Evolutionary conservation across 2,329 filamentous ascomycete species (phyloP).

Genomic region (Microthyrium microscopicum): DNA sequence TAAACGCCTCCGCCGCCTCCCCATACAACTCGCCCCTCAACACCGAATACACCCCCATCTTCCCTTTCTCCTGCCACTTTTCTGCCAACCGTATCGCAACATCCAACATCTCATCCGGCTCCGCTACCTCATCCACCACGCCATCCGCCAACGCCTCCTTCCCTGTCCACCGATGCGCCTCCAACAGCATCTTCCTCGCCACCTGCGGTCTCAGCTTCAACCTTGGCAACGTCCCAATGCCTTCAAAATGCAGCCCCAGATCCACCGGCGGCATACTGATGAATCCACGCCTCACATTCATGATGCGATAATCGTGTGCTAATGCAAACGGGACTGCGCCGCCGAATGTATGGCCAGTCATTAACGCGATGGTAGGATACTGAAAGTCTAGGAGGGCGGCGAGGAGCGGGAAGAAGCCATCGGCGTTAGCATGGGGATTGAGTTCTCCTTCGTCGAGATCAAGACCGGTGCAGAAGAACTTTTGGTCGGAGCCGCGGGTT

Average conservation of each 20-base stretch:
- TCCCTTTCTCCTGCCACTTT: conserved; percentile 24
- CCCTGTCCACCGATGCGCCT: conserved; percentile 38
- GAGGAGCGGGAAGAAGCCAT: conserved; percentile 37
- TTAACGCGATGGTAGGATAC: conserved; percentile 30
- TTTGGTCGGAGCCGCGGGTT: background rate
- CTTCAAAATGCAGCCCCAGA: conserved; percentile 38
- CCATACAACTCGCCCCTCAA: conserved; percentile 37
- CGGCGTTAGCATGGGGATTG: conserved; percentile 38
- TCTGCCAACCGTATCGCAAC: conserved; percentile 28
- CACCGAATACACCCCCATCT: conserved; percentile 35
- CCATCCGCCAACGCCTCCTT: conserved; percentile 34
- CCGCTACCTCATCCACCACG: conserved; percentile 35
- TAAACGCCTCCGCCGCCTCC: conserved; percentile 33
- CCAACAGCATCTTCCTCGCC: conserved; percentile 39
- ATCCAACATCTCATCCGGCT: conserved; percentile 32
- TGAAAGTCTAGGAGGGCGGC: conserved; percentile 32
- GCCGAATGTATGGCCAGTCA: conserved; percentile 34
- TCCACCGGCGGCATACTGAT: conserved; percentile 31
- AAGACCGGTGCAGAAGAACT: conserved; percentile 15
- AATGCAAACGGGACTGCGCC: conserved; percentile 31
- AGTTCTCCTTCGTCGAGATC: conserved; percentile 30
- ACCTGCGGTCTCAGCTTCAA: conserved; percentile 34
- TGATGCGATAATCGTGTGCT: conserved; percentile 31
- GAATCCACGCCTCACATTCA: conserved; percentile 25
- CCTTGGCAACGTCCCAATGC: conserved; percentile 35